These are phyloP conservation scores for Closterium sp. DNA, from an alignment of 139 green algal species.

Conservation along the genomic window DNA sequence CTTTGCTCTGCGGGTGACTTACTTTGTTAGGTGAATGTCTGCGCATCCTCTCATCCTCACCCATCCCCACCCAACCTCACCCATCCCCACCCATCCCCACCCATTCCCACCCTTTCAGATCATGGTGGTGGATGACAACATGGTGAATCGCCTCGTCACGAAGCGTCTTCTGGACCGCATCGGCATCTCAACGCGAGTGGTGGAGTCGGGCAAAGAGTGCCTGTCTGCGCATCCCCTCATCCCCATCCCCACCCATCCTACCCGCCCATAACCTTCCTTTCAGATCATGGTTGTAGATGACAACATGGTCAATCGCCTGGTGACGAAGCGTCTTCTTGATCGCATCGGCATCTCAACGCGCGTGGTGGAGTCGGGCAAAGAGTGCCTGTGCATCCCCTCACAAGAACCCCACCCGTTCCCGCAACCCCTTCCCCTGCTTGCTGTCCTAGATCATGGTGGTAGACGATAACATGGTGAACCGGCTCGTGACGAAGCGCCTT, in stretches of 20 bases:
- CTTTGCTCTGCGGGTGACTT: not conserved
- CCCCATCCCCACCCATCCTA: no score
- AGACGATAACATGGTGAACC: slow-evolving; percentile 60
- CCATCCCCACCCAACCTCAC: no score
- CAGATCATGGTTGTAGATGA: slow-evolving; percentile 47
- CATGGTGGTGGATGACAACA: slow-evolving; percentile 51
- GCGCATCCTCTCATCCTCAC: not conserved
- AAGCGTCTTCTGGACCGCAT: slow-evolving; percentile 57
- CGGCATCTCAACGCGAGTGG: slow-evolving; percentile 10
- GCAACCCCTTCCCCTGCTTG: no score
- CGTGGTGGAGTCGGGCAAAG: slow-evolving; percentile 33
- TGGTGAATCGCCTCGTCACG: slow-evolving; percentile 63
- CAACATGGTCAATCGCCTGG: slow-evolving; percentile 60
- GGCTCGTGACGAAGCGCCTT: slow-evolving; percentile 59
- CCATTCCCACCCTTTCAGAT: not conserved
- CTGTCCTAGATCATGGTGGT: slow-evolving; percentile 27
- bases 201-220: slow-evolving; percentile 42
- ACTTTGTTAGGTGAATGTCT: slow-evolving; percentile 7
- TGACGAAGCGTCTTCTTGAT: slow-evolving; percentile 61
- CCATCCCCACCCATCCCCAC: no score
- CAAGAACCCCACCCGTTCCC: no score
- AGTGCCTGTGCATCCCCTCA: slow-evolving; percentile 32
- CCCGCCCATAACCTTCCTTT: not conserved
- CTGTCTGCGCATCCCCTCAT: slow-evolving; percentile 21
- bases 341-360: slow-evolving; percentile 12